phyloP scores from a whole-genome alignment of 495 filamentous ascomycete genomes.

The Daldinia loculata region DNA sequence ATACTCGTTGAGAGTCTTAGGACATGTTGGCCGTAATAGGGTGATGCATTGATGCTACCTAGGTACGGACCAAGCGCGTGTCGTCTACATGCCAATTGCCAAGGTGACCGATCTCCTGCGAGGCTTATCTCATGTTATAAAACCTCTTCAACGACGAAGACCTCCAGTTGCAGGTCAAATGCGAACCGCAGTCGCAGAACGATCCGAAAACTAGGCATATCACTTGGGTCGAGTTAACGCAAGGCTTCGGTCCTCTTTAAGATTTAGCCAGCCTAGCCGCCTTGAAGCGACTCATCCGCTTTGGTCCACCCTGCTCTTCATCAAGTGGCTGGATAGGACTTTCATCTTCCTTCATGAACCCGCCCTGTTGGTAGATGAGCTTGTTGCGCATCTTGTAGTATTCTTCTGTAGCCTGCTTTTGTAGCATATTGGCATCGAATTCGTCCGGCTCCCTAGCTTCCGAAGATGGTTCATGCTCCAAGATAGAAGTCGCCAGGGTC shows the following conservation, averaged over 20 bases:
- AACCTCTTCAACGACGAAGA: neutral
- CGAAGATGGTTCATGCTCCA: slow-evolving; percentile 64
- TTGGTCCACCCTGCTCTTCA: slow-evolving; percentile 70
- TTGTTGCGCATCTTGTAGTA: slow-evolving; percentile 81
- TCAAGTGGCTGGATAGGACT: slow-evolving; percentile 69
- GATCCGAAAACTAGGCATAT: neutral
- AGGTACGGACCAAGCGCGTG: slow-evolving; percentile 12
- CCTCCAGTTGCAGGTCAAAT: neutral
- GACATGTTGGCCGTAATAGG: neutral
- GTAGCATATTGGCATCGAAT: slow-evolving; percentile 74
- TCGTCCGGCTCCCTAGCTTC: slow-evolving; percentile 70
- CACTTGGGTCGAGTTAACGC: slow-evolving; percentile 25
- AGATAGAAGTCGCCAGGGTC: slow-evolving; percentile 64
- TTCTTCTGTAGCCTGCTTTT: slow-evolving; percentile 79
- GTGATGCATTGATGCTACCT: slow-evolving; percentile 34
- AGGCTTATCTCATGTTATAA: neutral
- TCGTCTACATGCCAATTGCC: neutral
- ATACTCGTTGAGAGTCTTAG: neutral
- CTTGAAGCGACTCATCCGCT: slow-evolving; percentile 87
- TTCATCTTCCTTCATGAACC: slow-evolving; percentile 72
- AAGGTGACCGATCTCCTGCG: neutral
- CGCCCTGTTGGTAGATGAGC: slow-evolving; percentile 80
- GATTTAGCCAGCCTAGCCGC: slow-evolving; percentile 74
- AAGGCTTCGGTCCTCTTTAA: slow-evolving; percentile 19
- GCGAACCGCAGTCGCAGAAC: neutral